These are phyloP conservation scores for Choanephora cucurbitarum DNA, from an alignment of 371 early-diverging fungal species.

Conservation along the genomic window DNA sequence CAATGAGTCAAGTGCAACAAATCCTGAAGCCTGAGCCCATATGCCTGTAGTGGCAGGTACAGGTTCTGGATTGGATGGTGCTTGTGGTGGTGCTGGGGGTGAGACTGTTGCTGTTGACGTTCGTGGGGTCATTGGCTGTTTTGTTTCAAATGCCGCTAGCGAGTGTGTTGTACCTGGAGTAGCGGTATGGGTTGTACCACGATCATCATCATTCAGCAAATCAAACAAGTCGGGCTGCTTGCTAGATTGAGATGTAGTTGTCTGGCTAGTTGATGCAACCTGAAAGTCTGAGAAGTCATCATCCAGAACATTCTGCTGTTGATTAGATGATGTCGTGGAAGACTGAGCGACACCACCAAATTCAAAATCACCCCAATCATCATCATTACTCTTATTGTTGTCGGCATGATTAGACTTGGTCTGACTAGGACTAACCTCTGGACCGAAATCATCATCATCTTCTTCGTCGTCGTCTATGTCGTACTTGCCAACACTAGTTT, in stretches of 20 bases:
- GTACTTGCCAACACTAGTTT: slow-evolving; percentile 22
- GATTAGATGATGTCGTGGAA: neutral
- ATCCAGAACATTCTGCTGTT: slow-evolving; percentile 1
- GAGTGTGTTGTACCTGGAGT: slow-evolving; percentile 6
- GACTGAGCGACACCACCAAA: slow-evolving; percentile 31
- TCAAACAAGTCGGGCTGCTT: slow-evolving; percentile 42
- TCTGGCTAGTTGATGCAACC: slow-evolving; percentile 33
- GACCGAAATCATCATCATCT: slow-evolving; percentile 4
- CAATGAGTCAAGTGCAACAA: slow-evolving; percentile 60
- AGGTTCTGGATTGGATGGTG: neutral
- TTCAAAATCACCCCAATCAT: slow-evolving; percentile 61
- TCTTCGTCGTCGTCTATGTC: slow-evolving; percentile 31
- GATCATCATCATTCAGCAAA: slow-evolving; percentile 39
- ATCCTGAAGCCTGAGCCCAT: slow-evolving; percentile 60
- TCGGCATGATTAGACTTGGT: neutral
- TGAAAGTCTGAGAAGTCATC: slow-evolving; percentile 70
- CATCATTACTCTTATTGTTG: slow-evolving; percentile 38
- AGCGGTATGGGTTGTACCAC: no score
- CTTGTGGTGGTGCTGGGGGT: slow-evolving; percentile 11
- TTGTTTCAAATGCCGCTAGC: slow-evolving; percentile 2
- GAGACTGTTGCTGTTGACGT: slow-evolving; percentile 18
- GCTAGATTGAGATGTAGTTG: slow-evolving; percentile 6
- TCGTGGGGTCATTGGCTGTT: slow-evolving; percentile 17
- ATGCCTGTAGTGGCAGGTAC: slow-evolving; percentile 30
- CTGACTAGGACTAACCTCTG: slow-evolving; percentile 2